phyloP scores from a whole-genome alignment of 1,284 basidiomycete species.

The Malassezia globosa region DNA sequence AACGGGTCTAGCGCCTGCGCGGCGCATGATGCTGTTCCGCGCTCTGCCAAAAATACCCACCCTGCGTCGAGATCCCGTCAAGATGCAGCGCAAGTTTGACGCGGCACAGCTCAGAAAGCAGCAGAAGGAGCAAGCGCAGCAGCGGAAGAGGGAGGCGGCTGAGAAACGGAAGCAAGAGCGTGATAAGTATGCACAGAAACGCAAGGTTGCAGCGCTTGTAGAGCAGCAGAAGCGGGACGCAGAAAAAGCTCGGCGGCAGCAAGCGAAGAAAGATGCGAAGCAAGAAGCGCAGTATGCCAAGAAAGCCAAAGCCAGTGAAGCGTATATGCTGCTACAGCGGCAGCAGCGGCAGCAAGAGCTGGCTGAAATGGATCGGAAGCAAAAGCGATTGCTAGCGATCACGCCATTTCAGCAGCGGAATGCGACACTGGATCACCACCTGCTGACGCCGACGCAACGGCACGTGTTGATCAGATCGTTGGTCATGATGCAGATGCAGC shows the following conservation, averaged over 20 bases:
- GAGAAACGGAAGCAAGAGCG: neutral
- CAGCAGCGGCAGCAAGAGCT: slow-evolving; percentile 13
- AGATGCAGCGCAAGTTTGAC: neutral
- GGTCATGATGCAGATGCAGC: slow-evolving; percentile 41
- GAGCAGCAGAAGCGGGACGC: slow-evolving; percentile 13
- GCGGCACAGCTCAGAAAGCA: neutral
- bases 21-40: too few relatives aligned
- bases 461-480: slow-evolving; percentile 43
- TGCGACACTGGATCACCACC: neutral
- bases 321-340: slow-evolving; percentile 6
- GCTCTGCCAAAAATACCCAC: too few relatives aligned
- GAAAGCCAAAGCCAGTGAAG: slow-evolving; percentile 3
- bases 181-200: neutral
- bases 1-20: neutral
- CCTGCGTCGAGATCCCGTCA: neutral
- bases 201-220: neutral
- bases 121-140: neutral
- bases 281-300: neutral
- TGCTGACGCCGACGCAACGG: slow-evolving; percentile 35
- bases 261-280: slow-evolving; percentile 5
- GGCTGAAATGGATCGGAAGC: slow-evolving; percentile 16
- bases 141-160: neutral
- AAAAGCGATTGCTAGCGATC: slow-evolving; percentile 8
- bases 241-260: slow-evolving; percentile 2
- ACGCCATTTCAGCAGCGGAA: slow-evolving; percentile 15